These are phyloP conservation scores for Mangifera indica DNA, from an alignment of 345 rosid genomes.

Conservation along the genomic window DNA sequence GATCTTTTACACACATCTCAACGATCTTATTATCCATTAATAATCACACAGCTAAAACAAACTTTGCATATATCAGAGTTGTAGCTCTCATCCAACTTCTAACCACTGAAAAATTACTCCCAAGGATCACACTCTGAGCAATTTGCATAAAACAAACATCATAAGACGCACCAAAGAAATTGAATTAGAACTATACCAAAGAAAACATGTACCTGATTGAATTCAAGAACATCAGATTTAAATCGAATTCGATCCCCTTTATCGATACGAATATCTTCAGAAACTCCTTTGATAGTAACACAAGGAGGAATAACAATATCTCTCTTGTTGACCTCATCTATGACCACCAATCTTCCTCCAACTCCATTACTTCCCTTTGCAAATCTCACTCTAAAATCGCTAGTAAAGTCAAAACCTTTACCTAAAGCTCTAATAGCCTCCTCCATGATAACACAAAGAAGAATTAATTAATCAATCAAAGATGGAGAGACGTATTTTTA, in stretches of 20 bases:
- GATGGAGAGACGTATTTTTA: too few relatives aligned
- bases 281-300: constrained; percentile 36
- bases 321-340: constrained; percentile 40
- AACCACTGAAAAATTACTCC: too few relatives aligned
- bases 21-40: background rate
- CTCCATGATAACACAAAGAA: constrained; percentile 3
- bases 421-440: constrained; percentile 49
- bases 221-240: constrained; percentile 68
- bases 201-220: constrained; percentile 47
- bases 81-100: too few relatives aligned
- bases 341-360: constrained; percentile 38
- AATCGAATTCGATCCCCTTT: constrained; percentile 67
- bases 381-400: constrained; percentile 56
- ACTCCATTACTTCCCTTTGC: constrained; percentile 31
- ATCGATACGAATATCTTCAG: constrained; percentile 60
- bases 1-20: background rate
- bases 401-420: constrained; percentile 55
- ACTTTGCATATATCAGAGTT: background rate
- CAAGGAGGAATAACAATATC: constrained; percentile 43
- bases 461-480: background rate
- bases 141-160: too few relatives aligned
- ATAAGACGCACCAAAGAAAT: too few relatives aligned
- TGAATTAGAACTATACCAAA: background rate
- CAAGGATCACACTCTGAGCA: too few relatives aligned
- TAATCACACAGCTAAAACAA: background rate